Evolutionary conservation across 164 flowering plant species (phyloP), one percentile per base, ranked within the genome.

Genomic region (Protea cynaroides): DNA sequence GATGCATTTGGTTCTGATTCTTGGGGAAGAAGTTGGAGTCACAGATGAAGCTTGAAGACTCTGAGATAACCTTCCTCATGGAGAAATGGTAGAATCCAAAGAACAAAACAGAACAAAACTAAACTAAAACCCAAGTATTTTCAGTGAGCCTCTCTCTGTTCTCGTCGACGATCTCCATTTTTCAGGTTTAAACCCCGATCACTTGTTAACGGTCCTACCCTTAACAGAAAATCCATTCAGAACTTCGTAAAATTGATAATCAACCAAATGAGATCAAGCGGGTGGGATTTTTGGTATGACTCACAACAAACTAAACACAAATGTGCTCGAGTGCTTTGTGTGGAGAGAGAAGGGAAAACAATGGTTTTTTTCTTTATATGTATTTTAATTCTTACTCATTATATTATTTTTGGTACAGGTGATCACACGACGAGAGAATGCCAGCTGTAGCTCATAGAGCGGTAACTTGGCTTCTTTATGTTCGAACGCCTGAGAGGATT

Each of bases 261-360:
- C 18, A 63, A 65, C n/a, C 90, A 86, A 63, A 93, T 93, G 98
- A 89, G 75, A 55, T 64, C 79, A 0, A 82, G 89, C 0, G 68
- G 76, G 7, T 93, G 98, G 97, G 87, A 88, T 70, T 73, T 93
- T n/a, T n/a, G n/a, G n/a, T n/a, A n/a, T n/a, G n/a, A n/a, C n/a
- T n/a, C n/a, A n/a, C n/a, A n/a, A n/a, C n/a, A n/a, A n/a, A n/a
- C n/a, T n/a, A n/a, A n/a, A n/a, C n/a, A n/a, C n/a, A n/a, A n/a
- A n/a, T n/a, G n/a, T n/a, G n/a, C n/a, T n/a, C n/a, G n/a, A n/a
- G n/a, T n/a, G n/a, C n/a, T n/a, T n/a, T n/a, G n/a, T n/a, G n/a
- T n/a, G n/a, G n/a, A n/a, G n/a, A n/a, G n/a, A n/a, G n/a, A n/a
- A n/a, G n/a, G n/a, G n/a, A n/a, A n/a, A n/a, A n/a, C n/a, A n/a